Percentiles rank a stretch among this genome's conserved stretches.
Conservation (phyloP, 202 grass and related monocot genomes). For the Digitaria exilis region DNA sequence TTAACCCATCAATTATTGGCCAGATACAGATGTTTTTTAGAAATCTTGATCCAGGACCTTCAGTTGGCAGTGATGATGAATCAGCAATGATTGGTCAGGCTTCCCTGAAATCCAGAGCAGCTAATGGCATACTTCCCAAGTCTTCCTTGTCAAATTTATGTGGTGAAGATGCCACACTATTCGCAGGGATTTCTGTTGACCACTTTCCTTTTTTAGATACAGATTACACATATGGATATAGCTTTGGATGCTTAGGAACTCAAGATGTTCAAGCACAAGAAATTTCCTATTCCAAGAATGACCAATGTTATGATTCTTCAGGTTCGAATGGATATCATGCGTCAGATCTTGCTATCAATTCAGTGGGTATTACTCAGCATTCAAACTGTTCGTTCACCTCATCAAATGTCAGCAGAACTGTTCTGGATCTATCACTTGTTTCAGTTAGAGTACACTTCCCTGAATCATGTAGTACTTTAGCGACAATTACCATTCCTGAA, state of each 20-base stretch:
- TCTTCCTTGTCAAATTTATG: conserved; percentile 67
- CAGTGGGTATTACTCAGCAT: conserved; percentile 17
- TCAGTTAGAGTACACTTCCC: conserved; percentile 73
- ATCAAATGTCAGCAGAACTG: conserved; percentile 41
- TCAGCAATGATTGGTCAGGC: conserved; percentile 35
- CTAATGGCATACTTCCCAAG: conserved; percentile 42
- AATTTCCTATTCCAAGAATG: conserved; percentile 40
- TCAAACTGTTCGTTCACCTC: conserved; percentile 25
- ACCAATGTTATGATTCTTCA: conserved; percentile 30
- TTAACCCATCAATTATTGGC: conserved; percentile 69
- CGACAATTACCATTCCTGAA: conserved; percentile 60
- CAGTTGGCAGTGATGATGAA: conserved; percentile 40
- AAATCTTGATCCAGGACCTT: conserved; percentile 54
- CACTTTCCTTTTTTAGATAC: conserved; percentile 74
- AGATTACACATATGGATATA: conserved; percentile 40
- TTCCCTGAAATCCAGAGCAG: conserved; percentile 28
- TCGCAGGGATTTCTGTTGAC: conserved; percentile 52
- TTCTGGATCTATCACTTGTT: conserved; percentile 64
- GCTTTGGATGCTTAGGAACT: conserved; percentile 45
- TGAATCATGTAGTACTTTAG: conserved; percentile 78
- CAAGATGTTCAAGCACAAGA: conserved; percentile 45
- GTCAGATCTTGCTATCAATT: conserved; percentile 31
- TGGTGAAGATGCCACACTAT: conserved; percentile 41
- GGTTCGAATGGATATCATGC: conserved; percentile 35
- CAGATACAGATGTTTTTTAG: conserved; percentile 61